Evolutionary conservation across 2,329 filamentous ascomycete species (phyloP).

Genomic region (Ceratocystis cacaofunesta): DNA sequence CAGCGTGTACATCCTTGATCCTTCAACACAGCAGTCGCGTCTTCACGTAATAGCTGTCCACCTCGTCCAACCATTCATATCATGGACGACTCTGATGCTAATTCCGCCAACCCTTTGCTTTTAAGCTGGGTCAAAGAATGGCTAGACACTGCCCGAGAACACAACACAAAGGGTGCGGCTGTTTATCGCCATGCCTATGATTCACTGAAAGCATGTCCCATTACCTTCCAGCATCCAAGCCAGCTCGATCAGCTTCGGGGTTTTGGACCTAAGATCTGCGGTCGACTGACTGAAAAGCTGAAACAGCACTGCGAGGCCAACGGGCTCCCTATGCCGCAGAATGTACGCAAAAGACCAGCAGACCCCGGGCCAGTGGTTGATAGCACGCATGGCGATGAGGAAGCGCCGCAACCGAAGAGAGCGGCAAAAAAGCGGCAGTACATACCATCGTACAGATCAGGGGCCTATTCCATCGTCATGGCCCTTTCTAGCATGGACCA

Average conservation of each 20-base stretch:
- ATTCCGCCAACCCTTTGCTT: slow-evolving; percentile 54
- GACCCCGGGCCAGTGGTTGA: slow-evolving; percentile 11
- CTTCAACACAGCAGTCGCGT: too few species aligned
- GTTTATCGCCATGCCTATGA: slow-evolving; percentile 64
- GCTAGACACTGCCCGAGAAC: slow-evolving; percentile 53
- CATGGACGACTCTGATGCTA: slow-evolving; percentile 2
- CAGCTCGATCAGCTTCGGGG: slow-evolving; percentile 59
- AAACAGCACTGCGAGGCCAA: slow-evolving; percentile 49
- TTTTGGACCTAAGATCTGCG: slow-evolving; percentile 57
- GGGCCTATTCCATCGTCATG: slow-evolving; percentile 56
- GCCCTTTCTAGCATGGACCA: slow-evolving; percentile 47
- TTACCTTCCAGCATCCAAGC: slow-evolving; percentile 55
- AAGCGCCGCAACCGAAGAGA: slow-evolving; percentile 39
- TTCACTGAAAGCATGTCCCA: slow-evolving; percentile 59
- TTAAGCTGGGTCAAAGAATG: slow-evolving; percentile 64
- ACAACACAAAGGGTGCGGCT: slow-evolving; percentile 54
- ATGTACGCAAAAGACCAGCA: slow-evolving; percentile 21
- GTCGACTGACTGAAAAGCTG: slow-evolving; percentile 48
- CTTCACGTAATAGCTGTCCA: too few species aligned
- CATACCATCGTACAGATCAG: slow-evolving; percentile 57
- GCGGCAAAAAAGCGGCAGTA: slow-evolving; percentile 48
- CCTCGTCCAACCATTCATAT: slow-evolving; percentile 7
- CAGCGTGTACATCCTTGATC: neutral
- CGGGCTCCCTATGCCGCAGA: slow-evolving; percentile 49
- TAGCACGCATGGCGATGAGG: slow-evolving; percentile 19